These are phyloP conservation scores for Ulmus americana DNA, from an alignment of 331 rosid genomes.

Conservation along the genomic window DNA sequence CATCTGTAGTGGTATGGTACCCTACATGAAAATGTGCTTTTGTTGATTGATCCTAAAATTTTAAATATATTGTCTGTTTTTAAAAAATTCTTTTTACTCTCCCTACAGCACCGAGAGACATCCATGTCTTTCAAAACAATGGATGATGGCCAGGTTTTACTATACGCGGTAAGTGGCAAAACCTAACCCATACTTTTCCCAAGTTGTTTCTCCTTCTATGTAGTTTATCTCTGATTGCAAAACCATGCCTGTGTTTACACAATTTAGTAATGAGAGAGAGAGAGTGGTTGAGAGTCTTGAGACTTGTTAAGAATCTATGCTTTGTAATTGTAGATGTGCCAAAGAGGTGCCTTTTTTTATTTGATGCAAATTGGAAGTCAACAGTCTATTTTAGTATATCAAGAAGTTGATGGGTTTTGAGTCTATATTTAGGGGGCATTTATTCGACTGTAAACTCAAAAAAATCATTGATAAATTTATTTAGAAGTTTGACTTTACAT, in stretches of 20 bases:
- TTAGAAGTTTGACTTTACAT: not conserved
- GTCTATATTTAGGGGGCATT: constrained; percentile 1
- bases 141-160: constrained; percentile 92
- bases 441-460: constrained; percentile 6
- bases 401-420: not conserved
- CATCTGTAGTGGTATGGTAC: constrained; percentile 83
- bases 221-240: constrained; percentile 12
- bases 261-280: not conserved
- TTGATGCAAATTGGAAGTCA: not conserved
- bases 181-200: constrained; percentile 3
- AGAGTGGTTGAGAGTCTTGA: too few relatives aligned
- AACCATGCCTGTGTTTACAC: constrained; percentile 4
- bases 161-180: constrained; percentile 70
- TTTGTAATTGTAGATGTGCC: too few relatives aligned
- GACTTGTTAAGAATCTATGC: too few relatives aligned
- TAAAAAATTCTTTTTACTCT: constrained; percentile 6
- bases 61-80: constrained; percentile 14
- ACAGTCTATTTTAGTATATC: not conserved
- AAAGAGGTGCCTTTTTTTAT: too few relatives aligned
- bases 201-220: not conserved
- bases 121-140: constrained; percentile 96
- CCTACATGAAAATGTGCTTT: constrained; percentile 20
- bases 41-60: constrained; percentile 4
- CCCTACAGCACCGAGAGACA: constrained; percentile 90
- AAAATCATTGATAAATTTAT: not conserved